Evolutionary conservation across 768 basidiomycete species (phyloP).

Genomic region (Leccinum uliginosum): DNA sequence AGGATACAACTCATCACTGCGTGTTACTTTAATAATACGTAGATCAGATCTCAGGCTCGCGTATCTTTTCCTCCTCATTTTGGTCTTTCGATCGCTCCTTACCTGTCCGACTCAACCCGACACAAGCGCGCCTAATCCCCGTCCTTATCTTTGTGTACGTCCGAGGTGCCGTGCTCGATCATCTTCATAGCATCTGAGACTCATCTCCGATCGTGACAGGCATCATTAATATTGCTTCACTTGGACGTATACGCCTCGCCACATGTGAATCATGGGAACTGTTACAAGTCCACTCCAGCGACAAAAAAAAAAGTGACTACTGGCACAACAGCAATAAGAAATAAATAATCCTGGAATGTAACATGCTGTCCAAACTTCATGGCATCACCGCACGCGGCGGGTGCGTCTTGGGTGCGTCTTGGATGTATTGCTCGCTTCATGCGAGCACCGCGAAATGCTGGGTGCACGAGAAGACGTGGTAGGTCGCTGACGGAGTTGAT

Average conservation of each 20-base stretch:
- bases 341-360: slow-evolving; percentile 25
- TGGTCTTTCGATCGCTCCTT: not conserved
- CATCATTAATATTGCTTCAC: not conserved
- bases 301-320: not conserved
- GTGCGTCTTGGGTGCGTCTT: slow-evolving; percentile 15
- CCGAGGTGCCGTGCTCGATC: not conserved
- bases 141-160: slow-evolving; percentile 11
- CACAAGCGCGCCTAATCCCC: not conserved
- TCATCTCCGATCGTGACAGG: not conserved
- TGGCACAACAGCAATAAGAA: slow-evolving; percentile 35
- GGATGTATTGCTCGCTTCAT: slow-evolving; percentile 9
- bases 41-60: not conserved
- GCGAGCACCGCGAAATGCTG: slow-evolving; percentile 17
- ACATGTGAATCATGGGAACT: not conserved
- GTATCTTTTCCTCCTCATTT: not conserved
- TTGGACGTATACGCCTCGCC: not conserved
- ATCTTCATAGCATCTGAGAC: not conserved
- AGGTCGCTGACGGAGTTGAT: slow-evolving; percentile 30
- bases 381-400: slow-evolving; percentile 12
- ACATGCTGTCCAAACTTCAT: not conserved
- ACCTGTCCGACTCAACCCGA: slow-evolving; percentile 2
- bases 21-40: not conserved
- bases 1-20: slow-evolving; percentile 8
- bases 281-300: slow-evolving; percentile 6
- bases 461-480: slow-evolving; percentile 11